Evolutionary conservation across 2,329 filamentous ascomycete genomes (phyloP), one percentile per base, ranked within the genome.

Genomic region (Polychaeton citri): DNA sequence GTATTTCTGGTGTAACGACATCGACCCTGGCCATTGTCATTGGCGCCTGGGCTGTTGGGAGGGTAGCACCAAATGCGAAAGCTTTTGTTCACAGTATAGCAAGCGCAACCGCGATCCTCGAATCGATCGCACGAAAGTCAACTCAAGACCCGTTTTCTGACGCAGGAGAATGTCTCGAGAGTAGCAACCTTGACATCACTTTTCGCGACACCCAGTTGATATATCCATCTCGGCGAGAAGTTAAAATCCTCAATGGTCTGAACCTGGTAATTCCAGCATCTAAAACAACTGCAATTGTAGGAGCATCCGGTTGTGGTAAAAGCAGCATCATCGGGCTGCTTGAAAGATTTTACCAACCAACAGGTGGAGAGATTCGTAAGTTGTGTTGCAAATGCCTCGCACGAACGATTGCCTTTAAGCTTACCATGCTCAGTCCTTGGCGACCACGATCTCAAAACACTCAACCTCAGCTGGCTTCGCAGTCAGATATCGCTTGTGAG

Each of bases 21-120:
- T 84, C 93, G 44, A 69, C 92, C 57, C 79, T 94, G 73, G 71
- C 83, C 21, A 76, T 90, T 47, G 83, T 94, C 67, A 85, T 93
- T 39, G 87, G 86, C 36, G 83, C 86, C 3, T 90, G 93, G 60
- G 82, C 82, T 39, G 64, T 95, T 21, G 84, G 86, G 31, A 88
- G 87, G 46, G 76, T 90, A 26, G 76, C 78, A 0, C 84, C 87
- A 1, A 83, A 93, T 49, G 59, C 77, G 2, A 83, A 90, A 55
- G 81, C 86, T 20, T 92, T 94, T 47, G 80, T 78, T 2, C 81
- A 76, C 8, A 81, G 76, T 28, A 63, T 88, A 6, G 82, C 82
- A 19, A 86, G 87, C 2, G 85, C 82, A 6, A 72, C 75, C 37
- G 94, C 94, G 63, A 92, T 95, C 42, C 93, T 79, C 64, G 81